Base-by-base conservation (phyloP, 495 filamentous ascomycete genomes). In the Venustampulla echinocandica region DNA sequence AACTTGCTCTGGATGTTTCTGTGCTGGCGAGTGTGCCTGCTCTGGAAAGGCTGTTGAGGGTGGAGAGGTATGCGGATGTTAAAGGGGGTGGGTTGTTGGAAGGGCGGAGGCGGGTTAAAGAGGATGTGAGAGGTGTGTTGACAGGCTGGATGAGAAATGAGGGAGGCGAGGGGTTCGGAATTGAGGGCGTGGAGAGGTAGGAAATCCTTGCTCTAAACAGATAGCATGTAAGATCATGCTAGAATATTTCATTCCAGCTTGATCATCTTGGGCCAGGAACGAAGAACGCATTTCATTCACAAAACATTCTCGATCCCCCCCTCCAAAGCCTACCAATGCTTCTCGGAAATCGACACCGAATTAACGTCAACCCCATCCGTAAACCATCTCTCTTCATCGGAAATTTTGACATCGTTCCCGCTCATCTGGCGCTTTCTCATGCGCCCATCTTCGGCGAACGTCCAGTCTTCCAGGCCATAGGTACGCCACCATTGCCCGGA, bases 361-460 rank as follows among this genome's bases (percentile, higher is more conserved):
- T 94, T 73, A 5, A 93, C 84, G 66, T 92, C 81, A 20, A 87
- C 74, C 1, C 77, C 80, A 1, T 83, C 78, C 57, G 68, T 74
- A 55, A 80, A 84, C 82, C 82, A 86, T 39, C 81, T 63, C 57
- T 80, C 76, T 14, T 63, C 64, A 27, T 80, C 77, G 1, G 50
- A 64, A 37, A 95, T 80, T 57, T 77, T 69, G 17, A 95, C 59
- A 66, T 95, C 85, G 56, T 94, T 95, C 2, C 85, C 90, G 59
- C 86, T 92, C 90, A 95, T 95, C 79, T 81, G 79, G 35, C 87
- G 63, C 68, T 95, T 95, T 47, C 78, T 61, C 89, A 94, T 95
- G 52, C 79, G 70, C 0, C 89, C 89, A 27, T 85, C 76, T 19
- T 70, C 70, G 1, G 80, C 82, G 66, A 88, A 95, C 0, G 88